Base-by-base conservation (phyloP, 1,284 basidiomycete species). In the Ceratobasidium sp. region DNA sequence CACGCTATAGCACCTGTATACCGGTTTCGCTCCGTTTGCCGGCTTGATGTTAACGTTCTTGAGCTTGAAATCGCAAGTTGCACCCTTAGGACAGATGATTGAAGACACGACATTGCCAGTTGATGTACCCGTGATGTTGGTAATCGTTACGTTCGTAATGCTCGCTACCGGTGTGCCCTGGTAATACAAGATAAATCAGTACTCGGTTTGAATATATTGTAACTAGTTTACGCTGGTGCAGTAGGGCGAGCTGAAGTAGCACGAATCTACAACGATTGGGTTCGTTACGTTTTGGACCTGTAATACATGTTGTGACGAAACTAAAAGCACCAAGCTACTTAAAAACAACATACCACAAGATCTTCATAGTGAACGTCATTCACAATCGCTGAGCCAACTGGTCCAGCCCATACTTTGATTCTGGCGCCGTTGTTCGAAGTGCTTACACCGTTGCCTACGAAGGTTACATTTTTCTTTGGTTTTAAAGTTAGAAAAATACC, bases 341-440 rank as follows among this genome's bases (percentile, higher is more conserved):
- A n/a, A n/a, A 42, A 46, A 26, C 46, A 10, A 52, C 65, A 20
- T 59, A 69, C 26, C 48, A 40, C 7, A 26, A 77, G 38, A 70
- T 70, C 52, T 44, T 70, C 68, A 26, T 57, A 70, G 52, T 57
- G 68, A n/a, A 70, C 33, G 26, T 70, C 54, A 26, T 70, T 70
- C 46, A 70, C 68, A 20, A 56, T 56, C 3, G 68, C 68, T 17
- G 68, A 70, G 9, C 68, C 68, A 42, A 70, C 68, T 3, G 66
- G 54, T 20, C 54, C 68, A 20, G 77, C 65, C 77, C 77, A 78
- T 23, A 71, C 48, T 68, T 78, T 71, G 68, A 78, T 78, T 10
- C 77, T 40, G 52, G 70, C 66, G 20, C 68, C 77, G 26, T 73
- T 78, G 40, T 78, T 78, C 20, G 68, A 70, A 20, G 68, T 38